Base-by-base conservation (phyloP, 305 asterid species). In the Fraxinus floribunda region DNA sequence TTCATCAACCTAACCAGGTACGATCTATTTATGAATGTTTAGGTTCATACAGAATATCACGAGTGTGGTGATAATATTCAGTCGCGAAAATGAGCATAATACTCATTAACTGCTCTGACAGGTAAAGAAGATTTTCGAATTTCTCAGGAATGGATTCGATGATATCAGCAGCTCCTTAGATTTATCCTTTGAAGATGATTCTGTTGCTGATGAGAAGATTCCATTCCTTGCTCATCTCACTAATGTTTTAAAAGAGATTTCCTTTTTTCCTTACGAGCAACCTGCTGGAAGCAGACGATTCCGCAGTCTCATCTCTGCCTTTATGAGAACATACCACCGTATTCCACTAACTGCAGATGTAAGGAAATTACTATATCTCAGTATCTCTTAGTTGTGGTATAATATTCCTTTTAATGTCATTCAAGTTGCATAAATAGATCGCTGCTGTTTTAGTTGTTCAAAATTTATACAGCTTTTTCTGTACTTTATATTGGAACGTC, bases 121-220 rank as follows among this genome's bases (percentile, higher is more conserved):
- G 99, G 99, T 94, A 0, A 94, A 92, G 85, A 89, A 88, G 89
- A 90, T 97, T 77, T 97, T 97, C 83, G 97, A 94, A 92, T 97
- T 94, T 83, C 94, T 97, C 86, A 91, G 88, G 85, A 91, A 93
- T 84, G 98, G 97, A 87, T 92, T 96, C 89, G 88, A 91, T 26
- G 97, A 93, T 79, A 94, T 96, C 89, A 93, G 97, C 89, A 94
- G 91, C 87, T 96, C 98, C 80, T 88, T 96, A 86, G 99, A 96
- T 87, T 89, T 96, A 88, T 96, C 90, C 84, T 96, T 96, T 70
- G 97, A 91, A 85, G 97, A 94, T 86, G 99, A 96, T 81, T 91
- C 98, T 77, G 99, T 96, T 75, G 99, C 99, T 4, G 99, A 96
- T 87, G 99, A 96, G 91, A 96, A 96, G 89, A 96, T 96, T 46